Conservation (phyloP, 148 eudicot species). For the Camellia granthamiana region DNA sequence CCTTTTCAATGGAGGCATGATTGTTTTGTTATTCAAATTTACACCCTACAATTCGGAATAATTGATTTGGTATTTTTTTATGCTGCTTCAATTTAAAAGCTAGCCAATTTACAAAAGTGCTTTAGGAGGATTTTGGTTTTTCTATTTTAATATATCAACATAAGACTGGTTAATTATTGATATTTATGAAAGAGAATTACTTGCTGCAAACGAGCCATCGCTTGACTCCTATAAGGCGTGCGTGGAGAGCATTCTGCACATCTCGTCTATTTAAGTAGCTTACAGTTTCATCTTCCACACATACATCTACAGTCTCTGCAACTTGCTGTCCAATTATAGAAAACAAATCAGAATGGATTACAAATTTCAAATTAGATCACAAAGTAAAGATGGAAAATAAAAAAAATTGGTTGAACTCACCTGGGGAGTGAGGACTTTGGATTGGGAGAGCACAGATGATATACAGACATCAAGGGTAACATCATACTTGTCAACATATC, state of each 20-base stretch:
- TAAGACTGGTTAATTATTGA: background rate
- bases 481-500: conserved; percentile 31
- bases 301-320: conserved; percentile 22
- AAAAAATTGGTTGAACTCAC: conserved; percentile 13
- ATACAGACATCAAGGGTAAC: conserved; percentile 33
- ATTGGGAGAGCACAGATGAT: conserved; percentile 28
- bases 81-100: background rate
- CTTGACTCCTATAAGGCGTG: conserved; percentile 27
- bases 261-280: conserved; percentile 27
- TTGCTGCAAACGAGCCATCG: conserved; percentile 32
- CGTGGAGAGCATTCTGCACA: conserved; percentile 28
- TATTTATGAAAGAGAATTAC: conserved; percentile 15
- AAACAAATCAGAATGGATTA: background rate
- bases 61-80: background rate
- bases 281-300: conserved; percentile 28
- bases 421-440: conserved; percentile 26
- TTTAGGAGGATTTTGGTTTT: background rate
- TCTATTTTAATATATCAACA: background rate
- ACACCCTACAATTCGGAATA: background rate
- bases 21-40: background rate
- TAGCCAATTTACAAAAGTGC: background rate
- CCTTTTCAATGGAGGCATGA: background rate
- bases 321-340: conserved; percentile 15
- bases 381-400: background rate
- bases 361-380: background rate